These are phyloP conservation scores for Saccharomycopsis oosterbeekiorum DNA, from an alignment of 805 yeast genomes.

Conservation along the genomic window DNA sequence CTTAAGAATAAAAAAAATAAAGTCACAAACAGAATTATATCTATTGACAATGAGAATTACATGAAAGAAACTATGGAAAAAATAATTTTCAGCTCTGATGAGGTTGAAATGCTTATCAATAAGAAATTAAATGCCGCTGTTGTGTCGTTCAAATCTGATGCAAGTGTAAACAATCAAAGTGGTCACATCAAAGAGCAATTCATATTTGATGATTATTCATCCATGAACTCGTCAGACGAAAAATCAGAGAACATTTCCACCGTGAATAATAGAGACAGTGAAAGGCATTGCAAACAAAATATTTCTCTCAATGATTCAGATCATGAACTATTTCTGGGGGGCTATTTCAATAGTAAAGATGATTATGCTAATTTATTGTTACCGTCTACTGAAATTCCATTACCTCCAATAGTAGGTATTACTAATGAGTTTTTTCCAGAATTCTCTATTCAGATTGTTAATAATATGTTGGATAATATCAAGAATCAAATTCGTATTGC, in stretches of 20 bases:
- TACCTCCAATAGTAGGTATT: constrained; percentile 18
- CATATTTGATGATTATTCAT: not conserved
- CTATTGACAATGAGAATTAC: constrained; percentile 3
- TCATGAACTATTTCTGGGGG: not conserved
- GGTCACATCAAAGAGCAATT: not conserved
- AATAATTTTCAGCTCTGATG: not conserved
- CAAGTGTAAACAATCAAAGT: not conserved
- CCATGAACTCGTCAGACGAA: not conserved
- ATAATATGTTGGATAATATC: constrained; percentile 8
- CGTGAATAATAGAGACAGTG: no score
- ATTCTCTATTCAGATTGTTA: constrained; percentile 15
- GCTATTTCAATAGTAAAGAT: not conserved
- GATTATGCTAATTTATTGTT: constrained; percentile 4
- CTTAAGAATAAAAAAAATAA: not conserved
- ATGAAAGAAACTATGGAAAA: constrained; percentile 6
- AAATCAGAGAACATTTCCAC: not conserved
- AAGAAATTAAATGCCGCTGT: not conserved
- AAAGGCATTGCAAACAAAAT: not conserved
- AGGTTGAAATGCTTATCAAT: not conserved
- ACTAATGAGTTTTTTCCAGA: constrained; percentile 17
- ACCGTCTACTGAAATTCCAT: constrained; percentile 8
- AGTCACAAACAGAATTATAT: not conserved
- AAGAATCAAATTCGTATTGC: constrained; percentile 6
- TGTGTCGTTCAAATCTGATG: not conserved
- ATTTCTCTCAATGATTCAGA: not conserved